Conservation (phyloP, 2,329 filamentous ascomycete species). For the Diaporthe caulivora region DNA sequence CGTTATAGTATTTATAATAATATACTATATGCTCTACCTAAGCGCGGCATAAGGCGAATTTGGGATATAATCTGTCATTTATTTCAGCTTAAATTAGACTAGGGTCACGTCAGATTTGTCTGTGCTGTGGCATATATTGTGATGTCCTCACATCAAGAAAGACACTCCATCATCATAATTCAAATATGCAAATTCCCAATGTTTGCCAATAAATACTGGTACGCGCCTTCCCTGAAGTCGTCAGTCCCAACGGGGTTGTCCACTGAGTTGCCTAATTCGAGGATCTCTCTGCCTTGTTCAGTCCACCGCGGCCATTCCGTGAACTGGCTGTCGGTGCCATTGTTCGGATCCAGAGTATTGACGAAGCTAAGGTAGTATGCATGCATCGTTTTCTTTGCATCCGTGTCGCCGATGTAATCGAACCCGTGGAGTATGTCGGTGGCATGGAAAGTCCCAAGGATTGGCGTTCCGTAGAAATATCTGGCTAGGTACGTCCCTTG, state of each 20-base stretch:
- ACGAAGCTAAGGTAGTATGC: constrained; percentile 66
- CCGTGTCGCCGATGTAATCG: constrained; percentile 54
- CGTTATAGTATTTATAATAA: too few species aligned
- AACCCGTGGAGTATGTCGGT: constrained; percentile 69
- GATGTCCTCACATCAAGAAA: background rate
- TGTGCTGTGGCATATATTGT: background rate
- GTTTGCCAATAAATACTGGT: constrained; percentile 28
- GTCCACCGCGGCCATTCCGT: constrained; percentile 28
- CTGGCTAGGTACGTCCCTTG: constrained; percentile 67
- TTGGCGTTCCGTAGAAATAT: constrained; percentile 69
- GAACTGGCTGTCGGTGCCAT: constrained; percentile 43
- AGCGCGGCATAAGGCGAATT: too few species aligned
- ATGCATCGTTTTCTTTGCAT: constrained; percentile 23
- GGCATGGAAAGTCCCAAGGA: constrained; percentile 74
- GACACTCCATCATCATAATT: too few species aligned
- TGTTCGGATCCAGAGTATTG: constrained; percentile 69
- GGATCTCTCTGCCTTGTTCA: constrained; percentile 14
- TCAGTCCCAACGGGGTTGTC: constrained; percentile 2
- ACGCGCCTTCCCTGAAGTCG: constrained; percentile 21
- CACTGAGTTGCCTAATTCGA: constrained; percentile 18
- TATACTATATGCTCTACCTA: too few species aligned
- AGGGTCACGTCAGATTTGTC: too few species aligned
- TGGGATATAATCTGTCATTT: too few species aligned
- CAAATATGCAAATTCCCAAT: constrained; percentile 11
- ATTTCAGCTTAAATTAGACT: too few species aligned